Percentiles rank a stretch among this genome's conserved stretches.
Evolutionary conservation across 1,284 basidiomycete genomes (phyloP).

Genomic region (Ceratobasidium sp.): DNA sequence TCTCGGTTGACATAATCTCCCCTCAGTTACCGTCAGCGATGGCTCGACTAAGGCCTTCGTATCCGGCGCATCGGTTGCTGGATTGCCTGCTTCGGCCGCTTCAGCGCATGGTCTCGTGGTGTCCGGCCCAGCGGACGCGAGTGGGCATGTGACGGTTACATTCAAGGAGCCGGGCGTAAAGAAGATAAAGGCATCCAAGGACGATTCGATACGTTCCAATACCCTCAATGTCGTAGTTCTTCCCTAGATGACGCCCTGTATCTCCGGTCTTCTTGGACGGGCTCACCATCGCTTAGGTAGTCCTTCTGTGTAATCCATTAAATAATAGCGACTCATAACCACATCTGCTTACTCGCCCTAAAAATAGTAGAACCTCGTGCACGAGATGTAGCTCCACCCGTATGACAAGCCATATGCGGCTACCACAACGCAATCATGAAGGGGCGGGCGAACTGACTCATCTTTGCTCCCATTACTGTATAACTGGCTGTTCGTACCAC

Average conservation of each 20-base stretch:
- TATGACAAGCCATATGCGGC: too few species aligned
- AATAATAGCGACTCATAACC: too few species aligned
- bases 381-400: too few species aligned
- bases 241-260: background rate
- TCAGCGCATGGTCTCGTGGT: background rate
- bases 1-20: background rate
- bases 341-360: too few species aligned
- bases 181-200: conserved; percentile 33
- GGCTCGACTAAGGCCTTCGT: background rate
- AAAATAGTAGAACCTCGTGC: too few species aligned
- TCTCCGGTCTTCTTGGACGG: too few species aligned
- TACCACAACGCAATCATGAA: too few species aligned
- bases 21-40: conserved; percentile 9
- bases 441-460: too few species aligned
- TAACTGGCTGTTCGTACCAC: too few species aligned
- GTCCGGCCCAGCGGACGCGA: background rate
- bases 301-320: too few species aligned
- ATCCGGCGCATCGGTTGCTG: conserved; percentile 36
- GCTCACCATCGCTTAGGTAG: too few species aligned
- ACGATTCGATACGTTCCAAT: conserved; percentile 24
- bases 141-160: background rate
- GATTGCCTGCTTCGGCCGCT: background rate
- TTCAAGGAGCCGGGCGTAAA: conserved; percentile 7
- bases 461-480: too few species aligned
- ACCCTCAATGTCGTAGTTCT: background rate